Percentiles rank a stretch among this genome's conserved stretches.
These are phyloP conservation scores for Cyberlindnera saturnus DNA, from an alignment of 805 yeast species.

Conservation along the genomic window DNA sequence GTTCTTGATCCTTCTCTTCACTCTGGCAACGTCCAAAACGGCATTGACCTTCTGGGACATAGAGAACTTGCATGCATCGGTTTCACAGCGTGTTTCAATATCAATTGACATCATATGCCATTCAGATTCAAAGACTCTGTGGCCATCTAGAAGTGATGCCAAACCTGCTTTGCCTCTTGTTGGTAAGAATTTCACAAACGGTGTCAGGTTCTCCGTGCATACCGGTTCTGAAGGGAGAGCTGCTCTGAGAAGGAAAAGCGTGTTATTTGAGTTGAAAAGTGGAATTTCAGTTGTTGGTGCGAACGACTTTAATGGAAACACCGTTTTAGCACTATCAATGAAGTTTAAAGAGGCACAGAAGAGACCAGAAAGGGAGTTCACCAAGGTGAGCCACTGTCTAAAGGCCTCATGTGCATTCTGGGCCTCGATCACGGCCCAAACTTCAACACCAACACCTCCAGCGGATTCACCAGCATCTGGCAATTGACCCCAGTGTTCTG, in stretches of 20 bases:
- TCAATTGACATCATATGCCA: conserved; percentile 96
- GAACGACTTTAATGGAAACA: conserved; percentile 48
- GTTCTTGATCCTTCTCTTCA: conserved; percentile 52
- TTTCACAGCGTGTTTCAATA: conserved; percentile 49
- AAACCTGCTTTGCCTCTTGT: conserved; percentile 89
- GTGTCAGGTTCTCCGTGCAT: conserved; percentile 95
- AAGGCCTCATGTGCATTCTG: conserved; percentile 46
- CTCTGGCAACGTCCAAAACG: conserved; percentile 65
- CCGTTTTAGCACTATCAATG: conserved; percentile 73
- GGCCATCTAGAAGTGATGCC: conserved; percentile 82
- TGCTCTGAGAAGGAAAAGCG: conserved; percentile 62
- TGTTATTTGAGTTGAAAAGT: conserved; percentile 26
- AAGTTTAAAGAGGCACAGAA: conserved; percentile 94
- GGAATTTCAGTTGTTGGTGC: conserved; percentile 23
- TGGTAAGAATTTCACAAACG: conserved; percentile 83
- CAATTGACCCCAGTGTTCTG: conserved; percentile 77
- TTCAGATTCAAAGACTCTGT: conserved; percentile 78
- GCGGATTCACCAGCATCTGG: conserved; percentile 65
- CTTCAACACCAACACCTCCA: conserved; percentile 95
- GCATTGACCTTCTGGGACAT: conserved; percentile 66
- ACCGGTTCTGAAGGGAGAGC: conserved; percentile 92
- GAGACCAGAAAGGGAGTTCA: conserved; percentile 77
- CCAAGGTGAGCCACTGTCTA: conserved; percentile 61
- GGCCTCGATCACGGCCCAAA: conserved; percentile 84
- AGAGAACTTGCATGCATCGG: conserved; percentile 37